phyloP scores from a whole-genome alignment of 176 grass and related monocot genomes.

The Tillandsia leiboldiana region DNA sequence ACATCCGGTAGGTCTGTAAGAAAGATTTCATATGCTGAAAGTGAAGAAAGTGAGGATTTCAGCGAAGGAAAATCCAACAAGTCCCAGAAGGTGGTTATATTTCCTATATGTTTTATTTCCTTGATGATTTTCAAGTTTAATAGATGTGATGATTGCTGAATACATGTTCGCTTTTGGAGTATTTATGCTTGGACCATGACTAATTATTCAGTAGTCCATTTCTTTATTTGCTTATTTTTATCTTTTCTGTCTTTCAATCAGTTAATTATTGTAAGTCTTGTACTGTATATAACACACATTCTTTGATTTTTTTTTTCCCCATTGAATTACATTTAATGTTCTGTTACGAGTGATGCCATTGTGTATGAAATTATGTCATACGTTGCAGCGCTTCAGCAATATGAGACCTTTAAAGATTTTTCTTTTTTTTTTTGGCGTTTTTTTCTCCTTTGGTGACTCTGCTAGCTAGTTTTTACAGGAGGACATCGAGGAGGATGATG shows the following conservation, averaged over 20 bases:
- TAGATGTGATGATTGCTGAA: too few species aligned
- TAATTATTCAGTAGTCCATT: neutral
- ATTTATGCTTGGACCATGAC: too few species aligned
- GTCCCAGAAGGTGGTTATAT: slow-evolving; percentile 61
- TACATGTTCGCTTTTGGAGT: too few species aligned
- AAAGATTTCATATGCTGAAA: slow-evolving; percentile 98
- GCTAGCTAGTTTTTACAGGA: slow-evolving; percentile 39
- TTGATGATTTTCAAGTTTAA: neutral
- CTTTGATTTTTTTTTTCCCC: too few species aligned
- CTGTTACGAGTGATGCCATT: too few species aligned
- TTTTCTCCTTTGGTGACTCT: too few species aligned
- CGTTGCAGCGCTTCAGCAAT: neutral
- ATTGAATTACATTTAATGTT: too few species aligned
- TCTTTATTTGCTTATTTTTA: neutral
- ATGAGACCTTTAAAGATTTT: neutral
- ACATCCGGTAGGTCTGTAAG: slow-evolving; percentile 68
- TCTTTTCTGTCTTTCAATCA: neutral
- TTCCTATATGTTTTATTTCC: neutral
- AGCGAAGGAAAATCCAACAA: slow-evolving; percentile 66
- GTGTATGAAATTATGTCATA: too few species aligned
- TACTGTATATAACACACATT: neutral
- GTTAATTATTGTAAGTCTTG: neutral
- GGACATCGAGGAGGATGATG: slow-evolving; percentile 72
- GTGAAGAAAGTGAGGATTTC: slow-evolving; percentile 81
- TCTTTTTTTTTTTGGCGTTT: neutral